Evolutionary conservation across 164 flowering plant genomes (phyloP).

Genomic region (Sedum album): DNA sequence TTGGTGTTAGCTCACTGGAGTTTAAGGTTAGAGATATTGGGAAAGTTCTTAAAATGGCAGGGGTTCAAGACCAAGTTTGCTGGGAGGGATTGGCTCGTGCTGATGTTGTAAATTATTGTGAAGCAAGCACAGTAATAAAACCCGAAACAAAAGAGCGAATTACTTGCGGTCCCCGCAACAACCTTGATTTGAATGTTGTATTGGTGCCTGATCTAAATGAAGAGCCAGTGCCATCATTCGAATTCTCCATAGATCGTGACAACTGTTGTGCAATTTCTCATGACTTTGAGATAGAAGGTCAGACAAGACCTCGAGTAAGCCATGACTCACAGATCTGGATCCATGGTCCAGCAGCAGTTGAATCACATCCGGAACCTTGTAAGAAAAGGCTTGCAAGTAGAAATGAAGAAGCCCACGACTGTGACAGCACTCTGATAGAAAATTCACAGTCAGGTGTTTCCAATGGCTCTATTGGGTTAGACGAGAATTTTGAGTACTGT

Average conservation of each 20-base stretch:
- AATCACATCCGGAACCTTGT: conserved; percentile 33
- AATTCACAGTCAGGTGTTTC: conserved; percentile 49
- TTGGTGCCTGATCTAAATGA: conserved; percentile 94
- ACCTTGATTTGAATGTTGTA: conserved; percentile 72
- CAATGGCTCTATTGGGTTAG: conserved; percentile 36
- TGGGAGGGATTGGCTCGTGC: conserved; percentile 21
- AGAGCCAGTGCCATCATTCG: conserved; percentile 65
- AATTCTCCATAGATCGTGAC: conserved; percentile 64
- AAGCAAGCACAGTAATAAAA: conserved; percentile 19
- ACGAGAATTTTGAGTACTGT: conserved; percentile 78
- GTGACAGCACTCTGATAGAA: conserved; percentile 78
- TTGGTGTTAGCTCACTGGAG: conserved; percentile 36
- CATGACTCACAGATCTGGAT: conserved; percentile 53
- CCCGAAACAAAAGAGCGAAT: conserved; percentile 29
- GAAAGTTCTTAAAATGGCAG: conserved; percentile 52
- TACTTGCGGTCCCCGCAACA: conserved; percentile 38
- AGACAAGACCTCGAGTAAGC: conserved; percentile 50
- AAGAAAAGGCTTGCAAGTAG: conserved; percentile 40
- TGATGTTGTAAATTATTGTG: conserved; percentile 38
- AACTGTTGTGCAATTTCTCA: conserved; percentile 47
- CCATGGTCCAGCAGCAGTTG: conserved; percentile 38
- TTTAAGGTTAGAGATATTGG: conserved; percentile 88
- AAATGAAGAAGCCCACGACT: conserved; percentile 57
- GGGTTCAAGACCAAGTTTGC: conserved; percentile 59
- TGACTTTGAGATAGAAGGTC: conserved; percentile 41